Base-by-base conservation (phyloP, 352 stramenopile species). In the Phytopythium helicoides region DNA sequence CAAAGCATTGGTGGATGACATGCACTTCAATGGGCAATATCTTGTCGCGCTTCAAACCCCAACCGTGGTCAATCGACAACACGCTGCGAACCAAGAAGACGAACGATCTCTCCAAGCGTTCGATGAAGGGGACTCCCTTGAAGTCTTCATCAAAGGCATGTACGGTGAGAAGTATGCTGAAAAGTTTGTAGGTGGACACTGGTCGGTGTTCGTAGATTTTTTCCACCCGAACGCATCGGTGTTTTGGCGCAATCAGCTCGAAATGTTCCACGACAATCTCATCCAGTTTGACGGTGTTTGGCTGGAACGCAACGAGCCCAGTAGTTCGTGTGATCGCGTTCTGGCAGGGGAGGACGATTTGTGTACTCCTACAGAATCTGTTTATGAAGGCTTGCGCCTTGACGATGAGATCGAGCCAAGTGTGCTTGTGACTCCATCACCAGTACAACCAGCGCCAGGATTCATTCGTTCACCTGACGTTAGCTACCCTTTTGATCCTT, bases 291-390 rank as follows among this genome's bases (percentile, higher is more conserved):
- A 96, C 47, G 86, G 87, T 0, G 54, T 96, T 25, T 96, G 86
- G 87, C 62, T 96, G 7, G 76, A 96, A 36, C 81, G 73, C 55
- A 92, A 95, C 52, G 86, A 96, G 26, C 77, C 81, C 4, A 88
- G 72, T 21, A 87, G 73, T 42, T 64, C 74, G 23, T 95, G 84
- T 36, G 81, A 92, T 52, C 61, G 66, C 38, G 55, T 49, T 22
- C 50, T 82, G 34, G 66, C 71, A 6, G 62, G 51, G 11, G 36
- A 83, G 42, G 55, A 57, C 11, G 57, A 82, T 18, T 62, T 71
- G 15, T 88, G 77, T n/a, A 1, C 47, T 42, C 22, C 16, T 22
- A 38, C 36, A 4, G 19, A 5, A 18, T n/a, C 52, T 22, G n/a
- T n/a, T n/a, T n/a, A 35, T 10, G 42, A 19, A 2, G 16, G 8